Evolutionary conservation across 1,284 basidiomycete species (phyloP).

Genomic region (Rhizoctonia solani): DNA sequence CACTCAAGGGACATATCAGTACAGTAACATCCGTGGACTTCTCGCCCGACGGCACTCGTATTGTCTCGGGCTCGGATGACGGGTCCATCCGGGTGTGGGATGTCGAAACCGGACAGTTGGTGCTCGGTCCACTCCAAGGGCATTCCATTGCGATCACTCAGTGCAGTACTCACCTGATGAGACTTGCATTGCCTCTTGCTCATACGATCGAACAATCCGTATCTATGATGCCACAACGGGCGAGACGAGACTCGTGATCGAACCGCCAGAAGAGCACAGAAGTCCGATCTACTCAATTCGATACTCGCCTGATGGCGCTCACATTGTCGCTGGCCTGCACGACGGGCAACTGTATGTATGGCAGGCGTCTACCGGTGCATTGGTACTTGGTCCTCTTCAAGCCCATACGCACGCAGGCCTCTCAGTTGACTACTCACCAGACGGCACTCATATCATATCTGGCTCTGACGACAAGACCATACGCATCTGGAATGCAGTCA

Average conservation of each 20-base stretch:
- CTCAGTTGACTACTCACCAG: not conserved
- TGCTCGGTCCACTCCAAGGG: not conserved
- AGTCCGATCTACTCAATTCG: no score
- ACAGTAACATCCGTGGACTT: not conserved
- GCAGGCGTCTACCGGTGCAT: no score
- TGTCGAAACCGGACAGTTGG: not conserved
- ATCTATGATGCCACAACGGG: conserved; percentile 31
- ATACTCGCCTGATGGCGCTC: no score
- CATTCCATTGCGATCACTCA: conserved; percentile 8
- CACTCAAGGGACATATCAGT: not conserved
- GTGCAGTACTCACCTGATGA: conserved; percentile 22
- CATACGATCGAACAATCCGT: conserved; percentile 1
- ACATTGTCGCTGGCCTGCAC: no score
- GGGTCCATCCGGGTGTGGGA: no score
- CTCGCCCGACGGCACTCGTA: not conserved
- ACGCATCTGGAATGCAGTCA: not conserved
- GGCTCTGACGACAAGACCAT: not conserved
- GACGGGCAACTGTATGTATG: no score
- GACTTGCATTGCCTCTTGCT: conserved; percentile 8
- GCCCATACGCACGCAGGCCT: not conserved
- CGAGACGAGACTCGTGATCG: no score
- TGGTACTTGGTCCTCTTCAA: no score
- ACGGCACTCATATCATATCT: conserved; percentile 1
- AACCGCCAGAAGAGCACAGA: no score
- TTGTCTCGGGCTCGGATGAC: conserved; percentile 13